Conservation (phyloP, 2,329 filamentous ascomycete genomes). For the Aspergillus sp. region DNA sequence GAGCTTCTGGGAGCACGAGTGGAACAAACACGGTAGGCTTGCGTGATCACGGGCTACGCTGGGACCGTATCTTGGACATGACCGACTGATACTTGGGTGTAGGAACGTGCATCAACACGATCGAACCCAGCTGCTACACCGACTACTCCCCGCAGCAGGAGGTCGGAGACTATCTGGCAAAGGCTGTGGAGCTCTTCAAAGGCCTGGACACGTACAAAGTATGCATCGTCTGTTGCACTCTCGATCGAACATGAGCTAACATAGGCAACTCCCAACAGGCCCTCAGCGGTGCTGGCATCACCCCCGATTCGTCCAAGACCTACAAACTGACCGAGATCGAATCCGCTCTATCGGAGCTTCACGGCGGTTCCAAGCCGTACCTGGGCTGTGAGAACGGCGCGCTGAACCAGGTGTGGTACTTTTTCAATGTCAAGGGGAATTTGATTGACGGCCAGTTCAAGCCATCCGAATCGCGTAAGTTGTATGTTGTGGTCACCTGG, state of each 20-base stretch:
- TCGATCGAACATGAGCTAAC: no score
- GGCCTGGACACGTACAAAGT: slow-evolving; percentile 54
- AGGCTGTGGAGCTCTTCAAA: slow-evolving; percentile 56
- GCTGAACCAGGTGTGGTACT: slow-evolving; percentile 58
- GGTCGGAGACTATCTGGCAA: slow-evolving; percentile 58
- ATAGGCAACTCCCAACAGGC: slow-evolving; percentile 44
- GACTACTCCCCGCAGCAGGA: slow-evolving; percentile 55
- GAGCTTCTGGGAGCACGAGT: slow-evolving; percentile 68
- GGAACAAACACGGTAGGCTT: slow-evolving; percentile 61
- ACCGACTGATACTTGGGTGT: not conserved
- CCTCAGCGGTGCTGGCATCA: slow-evolving; percentile 56
- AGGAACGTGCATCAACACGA: slow-evolving; percentile 68
- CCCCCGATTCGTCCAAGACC: slow-evolving; percentile 48
- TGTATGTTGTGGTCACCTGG: not conserved
- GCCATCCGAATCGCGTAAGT: slow-evolving; percentile 50
- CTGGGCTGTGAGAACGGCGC: slow-evolving; percentile 49
- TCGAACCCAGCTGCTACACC: slow-evolving; percentile 63
- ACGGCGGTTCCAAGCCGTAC: slow-evolving; percentile 51
- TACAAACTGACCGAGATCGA: slow-evolving; percentile 55
- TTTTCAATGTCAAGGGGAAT: slow-evolving; percentile 52
- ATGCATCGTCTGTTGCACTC: slow-evolving; percentile 1
- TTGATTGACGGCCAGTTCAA: slow-evolving; percentile 62
- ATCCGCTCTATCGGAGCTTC: slow-evolving; percentile 47
- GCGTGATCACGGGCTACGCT: no score
- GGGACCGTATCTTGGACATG: no score